Percentiles rank a stretch among this genome's conserved stretches.
Evolutionary conservation across 2,329 filamentous ascomycete genomes (phyloP).

Genomic region (Thielaviopsis punctulata): DNA sequence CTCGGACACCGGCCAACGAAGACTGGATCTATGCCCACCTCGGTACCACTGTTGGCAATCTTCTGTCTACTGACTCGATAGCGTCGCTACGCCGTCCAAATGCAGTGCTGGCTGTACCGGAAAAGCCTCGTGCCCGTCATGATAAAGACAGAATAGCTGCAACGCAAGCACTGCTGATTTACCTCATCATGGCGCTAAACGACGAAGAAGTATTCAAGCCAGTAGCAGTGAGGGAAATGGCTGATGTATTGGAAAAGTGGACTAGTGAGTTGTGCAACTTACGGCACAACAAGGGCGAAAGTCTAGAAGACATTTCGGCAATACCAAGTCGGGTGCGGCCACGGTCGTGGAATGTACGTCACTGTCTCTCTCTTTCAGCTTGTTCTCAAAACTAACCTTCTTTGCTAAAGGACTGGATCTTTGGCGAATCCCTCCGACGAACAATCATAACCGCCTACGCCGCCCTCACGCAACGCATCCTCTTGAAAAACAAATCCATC

Average conservation of each 20-base stretch:
- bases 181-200: constrained; percentile 32
- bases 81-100: neutral
- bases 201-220: constrained; percentile 30
- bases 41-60: neutral
- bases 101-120: neutral
- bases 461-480: neutral
- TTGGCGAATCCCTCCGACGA: constrained; percentile 1
- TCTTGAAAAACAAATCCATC: neutral
- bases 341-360: constrained; percentile 2
- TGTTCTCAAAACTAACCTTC: neutral
- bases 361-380: too few species aligned
- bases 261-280: neutral
- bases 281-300: neutral
- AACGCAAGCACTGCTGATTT: constrained; percentile 31
- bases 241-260: neutral
- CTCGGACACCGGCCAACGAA: neutral
- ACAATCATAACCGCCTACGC: constrained; percentile 4
- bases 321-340: neutral
- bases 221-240: constrained; percentile 3
- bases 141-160: constrained; percentile 22
- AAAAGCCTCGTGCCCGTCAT: neutral
- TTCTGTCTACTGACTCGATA: neutral
- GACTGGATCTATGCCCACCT: neutral
- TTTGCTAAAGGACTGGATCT: constrained; percentile 3
- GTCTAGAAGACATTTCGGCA: neutral